Percentiles rank a stretch among this genome's conserved stretches.
Conservation (phyloP, 2,329 filamentous ascomycete genomes). For the Waltergamsia citrina region DNA sequence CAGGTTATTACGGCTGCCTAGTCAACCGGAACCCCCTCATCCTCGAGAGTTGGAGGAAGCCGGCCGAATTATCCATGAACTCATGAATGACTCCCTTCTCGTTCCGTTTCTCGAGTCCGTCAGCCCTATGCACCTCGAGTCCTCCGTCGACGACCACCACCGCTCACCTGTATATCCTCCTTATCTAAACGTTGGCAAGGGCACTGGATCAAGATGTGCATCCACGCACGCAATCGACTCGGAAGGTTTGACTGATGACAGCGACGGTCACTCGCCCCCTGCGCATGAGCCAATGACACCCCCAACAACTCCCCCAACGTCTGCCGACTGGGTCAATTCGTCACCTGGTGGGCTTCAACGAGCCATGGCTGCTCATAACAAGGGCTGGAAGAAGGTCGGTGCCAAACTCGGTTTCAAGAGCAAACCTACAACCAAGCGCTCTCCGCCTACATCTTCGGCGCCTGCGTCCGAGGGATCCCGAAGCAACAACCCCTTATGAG, state of each 20-base stretch:
- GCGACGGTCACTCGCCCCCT: constrained; percentile 46
- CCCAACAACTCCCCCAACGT: constrained; percentile 60
- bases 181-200: constrained; percentile 6
- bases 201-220: not conserved
- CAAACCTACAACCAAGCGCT: constrained; percentile 35
- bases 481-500: constrained; percentile 39
- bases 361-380: constrained; percentile 43
- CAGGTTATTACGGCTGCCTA: constrained; percentile 51
- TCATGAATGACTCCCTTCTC: constrained; percentile 96
- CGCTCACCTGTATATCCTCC: constrained; percentile 34
- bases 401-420: constrained; percentile 50
- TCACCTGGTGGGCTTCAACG: constrained; percentile 43
- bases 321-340: constrained; percentile 40
- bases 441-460: constrained; percentile 33
- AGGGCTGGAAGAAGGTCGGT: constrained; percentile 56
- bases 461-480: constrained; percentile 23
- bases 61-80: constrained; percentile 79
- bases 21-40: constrained; percentile 54
- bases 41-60: constrained; percentile 74
- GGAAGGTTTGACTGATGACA: constrained; percentile 54
- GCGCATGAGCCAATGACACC: constrained; percentile 60
- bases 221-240: constrained; percentile 37
- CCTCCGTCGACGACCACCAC: constrained; percentile 21
- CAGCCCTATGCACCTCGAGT: constrained; percentile 24
- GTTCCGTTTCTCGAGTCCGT: constrained; percentile 78